Evolutionary conservation across 306 rosid species (phyloP).

Genomic region (Cucurbita ficifolia): DNA sequence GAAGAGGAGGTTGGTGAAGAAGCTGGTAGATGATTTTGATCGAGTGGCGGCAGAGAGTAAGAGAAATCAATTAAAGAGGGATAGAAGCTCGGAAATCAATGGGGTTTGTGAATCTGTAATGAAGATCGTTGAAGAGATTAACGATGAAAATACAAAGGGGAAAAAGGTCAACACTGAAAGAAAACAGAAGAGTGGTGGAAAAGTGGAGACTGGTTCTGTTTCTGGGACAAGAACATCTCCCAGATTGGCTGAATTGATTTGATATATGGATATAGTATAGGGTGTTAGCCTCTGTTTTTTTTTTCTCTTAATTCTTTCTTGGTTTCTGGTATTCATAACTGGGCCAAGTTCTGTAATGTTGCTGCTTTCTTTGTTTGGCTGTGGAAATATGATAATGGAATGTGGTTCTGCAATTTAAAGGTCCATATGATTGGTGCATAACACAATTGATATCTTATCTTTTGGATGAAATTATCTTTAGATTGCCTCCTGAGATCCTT

Average conservation of each 20-base stretch:
- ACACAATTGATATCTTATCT: not conserved
- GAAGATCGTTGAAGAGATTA: slow-evolving; percentile 22
- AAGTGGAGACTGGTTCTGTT: slow-evolving; percentile 7
- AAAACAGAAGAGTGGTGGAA: not conserved
- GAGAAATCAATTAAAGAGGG: not conserved
- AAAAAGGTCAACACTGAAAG: slow-evolving; percentile 13
- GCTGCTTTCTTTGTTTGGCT: not conserved
- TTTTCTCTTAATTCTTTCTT: not conserved
- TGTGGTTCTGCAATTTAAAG: not conserved
- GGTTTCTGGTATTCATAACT: not conserved
- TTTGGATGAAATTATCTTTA: not conserved
- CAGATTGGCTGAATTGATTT: slow-evolving; percentile 25
- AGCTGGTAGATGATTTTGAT: slow-evolving; percentile 69
- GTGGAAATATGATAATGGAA: not conserved
- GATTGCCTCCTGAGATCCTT: not conserved
- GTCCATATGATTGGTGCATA: too few relatives aligned
- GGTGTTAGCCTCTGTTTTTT: too few relatives aligned
- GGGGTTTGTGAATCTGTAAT: slow-evolving; percentile 12
- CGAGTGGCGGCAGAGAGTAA: slow-evolving; percentile 39
- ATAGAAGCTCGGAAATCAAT: slow-evolving; percentile 12
- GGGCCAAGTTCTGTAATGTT: not conserved
- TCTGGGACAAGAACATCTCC: slow-evolving; percentile 38
- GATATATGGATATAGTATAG: not conserved
- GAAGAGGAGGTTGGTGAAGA: slow-evolving; percentile 51
- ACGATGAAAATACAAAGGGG: slow-evolving; percentile 8